Conservation (phyloP, 306 rosid species). For the Betula pendula region DNA sequence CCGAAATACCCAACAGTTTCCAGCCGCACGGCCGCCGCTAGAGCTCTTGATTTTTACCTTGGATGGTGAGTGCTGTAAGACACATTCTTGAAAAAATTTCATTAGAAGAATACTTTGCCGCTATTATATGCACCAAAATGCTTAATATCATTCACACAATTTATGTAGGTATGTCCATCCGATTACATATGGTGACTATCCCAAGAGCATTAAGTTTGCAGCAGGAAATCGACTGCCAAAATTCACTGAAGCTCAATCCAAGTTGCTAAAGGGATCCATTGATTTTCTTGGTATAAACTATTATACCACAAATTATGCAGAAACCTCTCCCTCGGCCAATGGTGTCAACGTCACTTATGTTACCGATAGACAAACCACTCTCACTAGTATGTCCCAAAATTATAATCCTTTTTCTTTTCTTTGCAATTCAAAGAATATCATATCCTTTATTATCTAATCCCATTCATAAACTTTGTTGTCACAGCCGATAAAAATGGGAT, state of each 20-base stretch:
- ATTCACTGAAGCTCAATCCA: slow-evolving; percentile 40
- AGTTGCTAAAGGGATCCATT: slow-evolving; percentile 33
- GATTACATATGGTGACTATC: slow-evolving; percentile 57
- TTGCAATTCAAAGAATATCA: too few relatives aligned
- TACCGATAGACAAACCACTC: slow-evolving; percentile 33
- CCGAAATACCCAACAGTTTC: slow-evolving; percentile 30
- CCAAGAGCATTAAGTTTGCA: slow-evolving; percentile 36
- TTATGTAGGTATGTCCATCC: slow-evolving; percentile 52
- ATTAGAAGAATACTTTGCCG: too few relatives aligned
- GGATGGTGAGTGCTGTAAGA: slow-evolving; percentile 41
- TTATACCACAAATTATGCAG: slow-evolving; percentile 47
- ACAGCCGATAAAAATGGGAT: slow-evolving; percentile 26
- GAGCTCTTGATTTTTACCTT: slow-evolving; percentile 38
- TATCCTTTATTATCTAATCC: neutral
- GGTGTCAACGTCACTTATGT: slow-evolving; percentile 28
- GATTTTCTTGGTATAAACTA: slow-evolving; percentile 75
- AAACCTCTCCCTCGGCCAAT: slow-evolving; percentile 16
- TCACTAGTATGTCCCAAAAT: slow-evolving; percentile 36
- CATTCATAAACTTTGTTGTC: neutral
- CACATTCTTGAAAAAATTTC: too few relatives aligned
- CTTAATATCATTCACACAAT: too few relatives aligned
- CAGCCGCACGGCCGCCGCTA: slow-evolving; percentile 26
- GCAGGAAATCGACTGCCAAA: slow-evolving; percentile 58
- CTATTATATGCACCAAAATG: too few relatives aligned
- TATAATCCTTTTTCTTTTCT: too few relatives aligned